Conservation (phyloP, 2,329 filamentous ascomycete species). For the Fusarium sp. region DNA sequence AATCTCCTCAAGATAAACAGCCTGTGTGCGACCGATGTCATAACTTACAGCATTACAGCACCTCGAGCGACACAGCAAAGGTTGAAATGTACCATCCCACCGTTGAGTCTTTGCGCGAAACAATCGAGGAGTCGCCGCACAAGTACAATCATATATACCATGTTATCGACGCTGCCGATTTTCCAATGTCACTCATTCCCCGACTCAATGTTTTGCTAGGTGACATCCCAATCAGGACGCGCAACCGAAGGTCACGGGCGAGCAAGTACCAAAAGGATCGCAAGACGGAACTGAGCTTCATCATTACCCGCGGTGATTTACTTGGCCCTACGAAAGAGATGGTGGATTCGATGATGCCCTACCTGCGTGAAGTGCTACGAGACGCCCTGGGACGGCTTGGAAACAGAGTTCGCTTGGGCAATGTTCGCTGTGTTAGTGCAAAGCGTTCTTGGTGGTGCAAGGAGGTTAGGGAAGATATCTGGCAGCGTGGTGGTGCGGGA, state of each 20-base stretch:
- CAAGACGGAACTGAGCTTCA: conserved; percentile 85
- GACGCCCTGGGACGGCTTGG: conserved; percentile 78
- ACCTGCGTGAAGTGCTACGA: conserved; percentile 81
- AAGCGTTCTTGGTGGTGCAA: conserved; percentile 92
- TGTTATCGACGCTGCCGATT: conserved; percentile 93
- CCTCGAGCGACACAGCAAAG: conserved; percentile 60
- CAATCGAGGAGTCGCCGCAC: conserved; percentile 88
- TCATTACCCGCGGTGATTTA: conserved; percentile 90
- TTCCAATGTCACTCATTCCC: conserved; percentile 92
- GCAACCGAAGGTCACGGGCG: conserved; percentile 81
- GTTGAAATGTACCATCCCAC: conserved; percentile 83
- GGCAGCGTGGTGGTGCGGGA: conserved; percentile 82
- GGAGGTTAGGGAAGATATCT: conserved; percentile 87
- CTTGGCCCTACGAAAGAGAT: conserved; percentile 86
- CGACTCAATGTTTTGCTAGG: conserved; percentile 78
- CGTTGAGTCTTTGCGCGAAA: conserved; percentile 83
- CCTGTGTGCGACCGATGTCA: conserved; percentile 92
- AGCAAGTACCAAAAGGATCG: conserved; percentile 75
- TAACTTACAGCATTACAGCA: conserved; percentile 80
- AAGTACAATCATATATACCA: conserved; percentile 96
- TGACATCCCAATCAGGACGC: conserved; percentile 79
- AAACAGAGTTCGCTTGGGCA: conserved; percentile 83
- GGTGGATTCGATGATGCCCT: conserved; percentile 89
- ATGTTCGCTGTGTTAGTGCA: conserved; percentile 87
- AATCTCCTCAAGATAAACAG: conserved; percentile 50